phyloP scores from a whole-genome alignment of 306 rosid species.

The Quercus agrifolia region DNA sequence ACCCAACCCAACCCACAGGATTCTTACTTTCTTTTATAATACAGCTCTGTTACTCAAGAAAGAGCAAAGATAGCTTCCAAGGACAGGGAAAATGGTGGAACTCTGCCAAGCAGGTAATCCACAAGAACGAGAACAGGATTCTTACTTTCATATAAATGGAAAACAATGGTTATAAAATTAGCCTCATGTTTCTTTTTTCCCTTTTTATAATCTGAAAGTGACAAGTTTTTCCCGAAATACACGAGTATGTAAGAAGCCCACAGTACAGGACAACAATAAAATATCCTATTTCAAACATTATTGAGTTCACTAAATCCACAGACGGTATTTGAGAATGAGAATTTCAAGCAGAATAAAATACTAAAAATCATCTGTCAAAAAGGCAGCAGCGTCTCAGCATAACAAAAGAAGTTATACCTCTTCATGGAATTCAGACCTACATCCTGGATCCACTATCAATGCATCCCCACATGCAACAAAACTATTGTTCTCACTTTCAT shows the following conservation, averaged over 20 bases:
- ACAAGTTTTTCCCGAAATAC: not conserved
- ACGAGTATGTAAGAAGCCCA: not conserved
- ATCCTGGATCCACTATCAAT: constrained; percentile 87
- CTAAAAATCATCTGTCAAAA: not conserved
- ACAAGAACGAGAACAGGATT: no score
- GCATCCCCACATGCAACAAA: constrained; percentile 75
- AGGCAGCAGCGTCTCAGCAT: not conserved
- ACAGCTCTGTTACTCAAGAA: no score
- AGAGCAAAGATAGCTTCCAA: no score
- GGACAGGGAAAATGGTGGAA: no score
- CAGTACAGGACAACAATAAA: not conserved
- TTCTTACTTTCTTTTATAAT: not conserved
- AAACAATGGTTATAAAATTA: not conserved
- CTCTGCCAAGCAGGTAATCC: no score
- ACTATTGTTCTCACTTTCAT: constrained; percentile 27
- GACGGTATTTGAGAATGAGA: not conserved
- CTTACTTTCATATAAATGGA: not conserved
- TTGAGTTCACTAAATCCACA: not conserved
- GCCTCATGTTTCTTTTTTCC: not conserved
- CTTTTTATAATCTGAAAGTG: not conserved
- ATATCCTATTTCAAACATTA: not conserved
- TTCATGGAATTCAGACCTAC: constrained; percentile 59
- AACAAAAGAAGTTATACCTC: constrained; percentile 47
- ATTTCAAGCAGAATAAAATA: not conserved
- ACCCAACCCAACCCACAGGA: not conserved